These are phyloP conservation scores for Saraca asoca DNA, from an alignment of 331 rosid genomes.

Conservation along the genomic window DNA sequence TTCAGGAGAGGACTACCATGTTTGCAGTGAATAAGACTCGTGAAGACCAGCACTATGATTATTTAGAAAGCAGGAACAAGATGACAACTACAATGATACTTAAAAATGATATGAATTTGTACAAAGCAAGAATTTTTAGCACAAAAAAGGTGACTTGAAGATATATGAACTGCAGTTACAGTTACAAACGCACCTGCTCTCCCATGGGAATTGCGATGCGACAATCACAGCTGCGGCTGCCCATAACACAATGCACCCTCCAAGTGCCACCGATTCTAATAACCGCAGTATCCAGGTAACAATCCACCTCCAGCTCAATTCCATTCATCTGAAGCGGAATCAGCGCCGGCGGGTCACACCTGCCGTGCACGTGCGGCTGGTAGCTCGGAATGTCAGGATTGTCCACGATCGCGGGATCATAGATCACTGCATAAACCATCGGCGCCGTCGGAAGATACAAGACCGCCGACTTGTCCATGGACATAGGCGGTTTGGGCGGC, in stretches of 20 bases:
- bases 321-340: conserved; percentile 89
- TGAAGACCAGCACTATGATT: background rate
- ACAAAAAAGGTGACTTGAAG: too few relatives aligned
- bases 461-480: conserved; percentile 46
- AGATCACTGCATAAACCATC: conserved; percentile 81
- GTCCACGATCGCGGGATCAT: conserved; percentile 77
- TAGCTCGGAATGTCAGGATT: conserved; percentile 92
- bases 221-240: conserved; percentile 67
- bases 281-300: conserved; percentile 64
- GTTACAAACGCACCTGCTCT: conserved; percentile 17
- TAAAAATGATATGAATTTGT: too few relatives aligned
- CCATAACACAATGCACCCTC: conserved; percentile 88
- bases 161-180: too few relatives aligned
- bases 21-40: background rate
- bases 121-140: too few relatives aligned
- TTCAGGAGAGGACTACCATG: background rate
- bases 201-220: conserved; percentile 82
- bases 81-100: too few relatives aligned
- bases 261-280: conserved; percentile 68
- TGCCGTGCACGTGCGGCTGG: conserved; percentile 92
- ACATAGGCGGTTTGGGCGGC: conserved; percentile 53
- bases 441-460: conserved; percentile 61
- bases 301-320: conserved; percentile 60
- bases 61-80: background rate
- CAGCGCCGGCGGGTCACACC: conserved; percentile 82